Percentiles rank a stretch among this genome's conserved stretches.
Evolutionary conservation across 305 asterid species (phyloP).

Genomic region (Solanum hybrid): DNA sequence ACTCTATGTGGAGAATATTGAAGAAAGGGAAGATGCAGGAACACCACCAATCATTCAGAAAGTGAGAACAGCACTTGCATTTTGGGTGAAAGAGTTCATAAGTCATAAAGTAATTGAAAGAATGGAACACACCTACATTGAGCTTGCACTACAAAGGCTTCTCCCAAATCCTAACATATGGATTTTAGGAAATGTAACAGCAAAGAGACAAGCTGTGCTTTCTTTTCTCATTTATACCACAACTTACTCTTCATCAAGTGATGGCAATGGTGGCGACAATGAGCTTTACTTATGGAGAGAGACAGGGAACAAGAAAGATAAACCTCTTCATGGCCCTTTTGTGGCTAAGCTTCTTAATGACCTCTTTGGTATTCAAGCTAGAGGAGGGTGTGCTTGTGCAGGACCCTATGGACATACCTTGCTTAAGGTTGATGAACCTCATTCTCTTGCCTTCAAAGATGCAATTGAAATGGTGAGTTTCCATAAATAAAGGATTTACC

Average conservation of each 20-base stretch:
- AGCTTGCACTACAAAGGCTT: constrained; percentile 33
- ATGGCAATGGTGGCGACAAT: not conserved
- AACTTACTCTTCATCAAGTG: not conserved
- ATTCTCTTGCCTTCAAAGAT: constrained; percentile 32
- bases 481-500: not conserved
- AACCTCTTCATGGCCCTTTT: constrained; percentile 51
- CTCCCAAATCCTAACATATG: constrained; percentile 25
- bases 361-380: constrained; percentile 56
- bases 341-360: constrained; percentile 62
- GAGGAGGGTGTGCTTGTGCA: constrained; percentile 75
- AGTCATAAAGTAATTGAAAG: not conserved
- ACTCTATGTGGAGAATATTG: not conserved
- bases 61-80: constrained; percentile 21
- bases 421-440: constrained; percentile 28
- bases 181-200: constrained; percentile 38
- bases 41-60: constrained; percentile 38
- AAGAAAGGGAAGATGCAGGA: constrained; percentile 42
- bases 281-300: constrained; percentile 22
- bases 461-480: constrained; percentile 32
- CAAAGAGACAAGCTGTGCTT: constrained; percentile 39
- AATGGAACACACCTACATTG: constrained; percentile 14
- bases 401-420: constrained; percentile 56
- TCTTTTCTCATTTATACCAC: constrained; percentile 43
- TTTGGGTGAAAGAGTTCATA: constrained; percentile 18
- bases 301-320: constrained; percentile 14